Percentiles rank a stretch among this genome's conserved stretches.
phyloP scores from a whole-genome alignment of 2,329 filamentous ascomycete species.

The Penicillium paneum region DNA sequence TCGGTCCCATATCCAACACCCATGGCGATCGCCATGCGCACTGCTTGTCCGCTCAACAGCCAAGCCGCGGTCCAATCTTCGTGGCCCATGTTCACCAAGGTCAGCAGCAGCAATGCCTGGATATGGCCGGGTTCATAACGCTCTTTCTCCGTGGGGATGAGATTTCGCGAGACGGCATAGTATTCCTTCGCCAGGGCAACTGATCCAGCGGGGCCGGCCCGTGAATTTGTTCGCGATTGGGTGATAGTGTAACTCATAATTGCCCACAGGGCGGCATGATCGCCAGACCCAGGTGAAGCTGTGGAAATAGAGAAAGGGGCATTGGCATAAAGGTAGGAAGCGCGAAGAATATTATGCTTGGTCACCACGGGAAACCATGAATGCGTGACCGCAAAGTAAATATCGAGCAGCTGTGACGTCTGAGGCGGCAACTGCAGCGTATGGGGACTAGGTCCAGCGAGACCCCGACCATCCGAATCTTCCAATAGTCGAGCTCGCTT shows the following conservation, averaged over 20 bases:
- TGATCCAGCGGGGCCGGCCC: constrained; percentile 15
- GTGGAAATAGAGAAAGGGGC: constrained; percentile 35
- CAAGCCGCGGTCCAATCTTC: constrained; percentile 51
- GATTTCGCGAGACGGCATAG: constrained; percentile 34
- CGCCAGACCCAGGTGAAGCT: constrained; percentile 35
- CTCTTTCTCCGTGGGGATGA: constrained; percentile 42
- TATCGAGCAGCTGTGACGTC: constrained; percentile 53
- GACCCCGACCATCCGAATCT: constrained; percentile 11
- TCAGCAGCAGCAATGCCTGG: constrained; percentile 46
- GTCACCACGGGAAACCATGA: constrained; percentile 60
- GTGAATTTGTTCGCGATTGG: constrained; percentile 25
- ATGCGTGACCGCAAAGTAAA: constrained; percentile 58
- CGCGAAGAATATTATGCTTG: constrained; percentile 55
- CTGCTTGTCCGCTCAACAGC: constrained; percentile 53
- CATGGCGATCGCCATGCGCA: constrained; percentile 46
- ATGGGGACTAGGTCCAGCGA: constrained; percentile 5
- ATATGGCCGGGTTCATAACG: constrained; percentile 43
- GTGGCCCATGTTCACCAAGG: constrained; percentile 50
- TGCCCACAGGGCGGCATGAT: constrained; percentile 46
- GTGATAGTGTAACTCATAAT: constrained; percentile 43
- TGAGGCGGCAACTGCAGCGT: constrained; percentile 46
- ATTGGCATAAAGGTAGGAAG: constrained; percentile 55
- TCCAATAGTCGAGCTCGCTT: constrained; percentile 31
- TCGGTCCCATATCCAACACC: constrained; percentile 31
- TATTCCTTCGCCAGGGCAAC: constrained; percentile 33